phyloP scores from a whole-genome alignment of 1,284 basidiomycete genomes.

The Trichosporon faecale region DNA sequence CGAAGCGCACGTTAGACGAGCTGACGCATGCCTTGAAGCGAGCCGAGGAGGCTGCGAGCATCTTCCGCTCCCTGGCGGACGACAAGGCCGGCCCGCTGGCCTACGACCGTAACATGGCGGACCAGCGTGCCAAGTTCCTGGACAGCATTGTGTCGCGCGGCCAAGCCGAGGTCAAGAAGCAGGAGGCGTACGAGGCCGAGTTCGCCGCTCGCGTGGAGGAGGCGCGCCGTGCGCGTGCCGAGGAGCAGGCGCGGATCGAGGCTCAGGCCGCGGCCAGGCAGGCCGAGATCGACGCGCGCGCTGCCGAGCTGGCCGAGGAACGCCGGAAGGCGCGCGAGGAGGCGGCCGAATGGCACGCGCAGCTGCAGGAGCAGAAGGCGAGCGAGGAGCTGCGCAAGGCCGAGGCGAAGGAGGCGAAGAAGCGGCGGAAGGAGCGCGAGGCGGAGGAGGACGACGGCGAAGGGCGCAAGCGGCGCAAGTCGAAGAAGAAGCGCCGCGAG shows the following conservation, averaged over 20 bases:
- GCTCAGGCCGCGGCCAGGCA: slow-evolving; percentile 43
- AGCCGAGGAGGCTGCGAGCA: slow-evolving; percentile 81
- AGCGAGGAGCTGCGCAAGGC: slow-evolving; percentile 51
- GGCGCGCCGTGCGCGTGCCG: slow-evolving; percentile 57
- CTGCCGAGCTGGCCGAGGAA: slow-evolving; percentile 69
- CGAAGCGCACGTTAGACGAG: slow-evolving; percentile 74
- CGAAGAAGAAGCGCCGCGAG: slow-evolving; percentile 31
- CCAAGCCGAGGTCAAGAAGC: slow-evolving; percentile 70
- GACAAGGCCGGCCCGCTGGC: slow-evolving; percentile 70
- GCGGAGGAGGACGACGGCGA: slow-evolving; percentile 34
- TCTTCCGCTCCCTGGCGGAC: slow-evolving; percentile 75
- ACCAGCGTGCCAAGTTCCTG: slow-evolving; percentile 82
- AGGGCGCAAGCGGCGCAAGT: slow-evolving; percentile 19
- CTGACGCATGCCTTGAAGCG: slow-evolving; percentile 72
- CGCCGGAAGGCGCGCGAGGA: slow-evolving; percentile 72
- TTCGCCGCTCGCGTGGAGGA: slow-evolving; percentile 68
- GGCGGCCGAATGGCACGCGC: slow-evolving; percentile 59
- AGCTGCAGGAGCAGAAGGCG: slow-evolving; percentile 43
- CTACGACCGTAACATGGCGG: slow-evolving; percentile 78
- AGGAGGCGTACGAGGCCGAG: slow-evolving; percentile 71
- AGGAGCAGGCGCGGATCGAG: slow-evolving; percentile 48
- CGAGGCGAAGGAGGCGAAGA: slow-evolving; percentile 38
- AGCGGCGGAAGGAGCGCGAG: slow-evolving; percentile 44
- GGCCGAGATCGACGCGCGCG: slow-evolving; percentile 57
- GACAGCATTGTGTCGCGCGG: slow-evolving; percentile 74